A percentile compares a stretch with the other conserved stretches of the same genome.
Evolutionary conservation across 768 basidiomycete species (phyloP).

Genomic region (Phanerochaete sordida): DNA sequence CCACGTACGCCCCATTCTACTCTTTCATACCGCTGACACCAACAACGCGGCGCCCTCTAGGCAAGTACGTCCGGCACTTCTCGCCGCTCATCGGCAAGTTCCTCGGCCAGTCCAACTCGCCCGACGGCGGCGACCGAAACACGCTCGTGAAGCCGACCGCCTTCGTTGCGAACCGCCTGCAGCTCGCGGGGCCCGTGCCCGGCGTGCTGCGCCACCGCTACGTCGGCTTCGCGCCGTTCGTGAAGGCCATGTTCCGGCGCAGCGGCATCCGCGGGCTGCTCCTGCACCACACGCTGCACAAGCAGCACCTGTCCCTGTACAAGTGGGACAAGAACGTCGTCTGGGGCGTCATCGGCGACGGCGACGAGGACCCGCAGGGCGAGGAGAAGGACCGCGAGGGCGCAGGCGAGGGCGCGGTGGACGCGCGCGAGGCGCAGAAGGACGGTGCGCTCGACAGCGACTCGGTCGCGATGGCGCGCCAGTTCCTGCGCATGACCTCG

Average conservation of each 20-base stretch:
- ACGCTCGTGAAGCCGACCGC: constrained; percentile 25
- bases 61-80: constrained; percentile 33
- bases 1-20: constrained; percentile 26
- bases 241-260: constrained; percentile 37
- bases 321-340: constrained; percentile 34
- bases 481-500: constrained; percentile 39
- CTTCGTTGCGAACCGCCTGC: constrained; percentile 42
- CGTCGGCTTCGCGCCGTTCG: constrained; percentile 38
- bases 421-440: background rate
- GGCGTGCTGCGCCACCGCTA: constrained; percentile 31
- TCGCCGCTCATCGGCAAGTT: constrained; percentile 39
- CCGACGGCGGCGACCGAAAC: constrained; percentile 12
- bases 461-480: constrained; percentile 25
- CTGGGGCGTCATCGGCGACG: constrained; percentile 29
- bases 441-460: background rate
- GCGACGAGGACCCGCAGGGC: constrained; percentile 7
- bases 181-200: constrained; percentile 42
- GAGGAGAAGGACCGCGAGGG: background rate
- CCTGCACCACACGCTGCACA: constrained; percentile 35
- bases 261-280: constrained; percentile 35
- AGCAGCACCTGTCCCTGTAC: constrained; percentile 39
- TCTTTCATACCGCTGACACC: background rate
- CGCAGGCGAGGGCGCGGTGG: background rate
- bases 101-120: constrained; percentile 20
- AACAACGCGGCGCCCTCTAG: too few relatives aligned